Evolutionary conservation across 176 grass and related monocot genomes (phyloP).

Genomic region (Avena insularis): DNA sequence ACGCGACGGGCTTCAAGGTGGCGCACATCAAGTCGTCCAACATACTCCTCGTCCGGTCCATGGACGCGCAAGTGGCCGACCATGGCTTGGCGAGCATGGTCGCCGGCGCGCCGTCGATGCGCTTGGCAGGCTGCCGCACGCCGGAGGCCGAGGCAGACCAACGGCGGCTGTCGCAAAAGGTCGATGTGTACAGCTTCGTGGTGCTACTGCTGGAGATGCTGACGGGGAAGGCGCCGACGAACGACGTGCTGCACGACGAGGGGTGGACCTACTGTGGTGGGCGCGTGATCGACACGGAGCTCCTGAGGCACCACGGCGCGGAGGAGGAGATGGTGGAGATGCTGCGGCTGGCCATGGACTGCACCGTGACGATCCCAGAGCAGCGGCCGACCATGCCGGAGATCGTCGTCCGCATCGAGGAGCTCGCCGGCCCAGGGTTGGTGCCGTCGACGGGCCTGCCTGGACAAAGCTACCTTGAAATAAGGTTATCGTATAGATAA

Average conservation of each 20-base stretch:
- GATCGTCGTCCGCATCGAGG: conserved; percentile 64
- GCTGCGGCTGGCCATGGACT: conserved; percentile 73
- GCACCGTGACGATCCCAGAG: conserved; percentile 45
- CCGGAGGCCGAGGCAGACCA: conserved; percentile 69
- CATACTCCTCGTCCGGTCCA: conserved; percentile 57
- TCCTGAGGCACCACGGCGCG: conserved; percentile 58
- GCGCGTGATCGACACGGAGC: conserved; percentile 56
- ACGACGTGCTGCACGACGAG: conserved; percentile 62
- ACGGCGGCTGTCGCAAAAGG: conserved; percentile 60
- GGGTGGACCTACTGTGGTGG: conserved; percentile 81
- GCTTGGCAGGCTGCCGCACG: conserved; percentile 61
- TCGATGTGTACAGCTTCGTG: conserved; percentile 79
- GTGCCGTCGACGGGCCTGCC: conserved; percentile 12
- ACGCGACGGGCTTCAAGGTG: conserved; percentile 61
- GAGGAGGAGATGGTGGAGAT: conserved; percentile 81
- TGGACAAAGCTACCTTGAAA: background rate
- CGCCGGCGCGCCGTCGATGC: conserved; percentile 49
- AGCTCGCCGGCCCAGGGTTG: conserved; percentile 36
- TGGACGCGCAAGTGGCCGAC: conserved; percentile 68
- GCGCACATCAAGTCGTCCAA: conserved; percentile 82
- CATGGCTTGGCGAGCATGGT: conserved; percentile 73
- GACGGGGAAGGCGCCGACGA: conserved; percentile 68
- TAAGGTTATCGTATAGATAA: too few relatives aligned
- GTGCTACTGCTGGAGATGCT: conserved; percentile 77
- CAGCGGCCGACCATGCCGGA: conserved; percentile 57